Conservation (phyloP, 2,329 filamentous ascomycete species). For the Phyllosticta paracitricarpa region DNA sequence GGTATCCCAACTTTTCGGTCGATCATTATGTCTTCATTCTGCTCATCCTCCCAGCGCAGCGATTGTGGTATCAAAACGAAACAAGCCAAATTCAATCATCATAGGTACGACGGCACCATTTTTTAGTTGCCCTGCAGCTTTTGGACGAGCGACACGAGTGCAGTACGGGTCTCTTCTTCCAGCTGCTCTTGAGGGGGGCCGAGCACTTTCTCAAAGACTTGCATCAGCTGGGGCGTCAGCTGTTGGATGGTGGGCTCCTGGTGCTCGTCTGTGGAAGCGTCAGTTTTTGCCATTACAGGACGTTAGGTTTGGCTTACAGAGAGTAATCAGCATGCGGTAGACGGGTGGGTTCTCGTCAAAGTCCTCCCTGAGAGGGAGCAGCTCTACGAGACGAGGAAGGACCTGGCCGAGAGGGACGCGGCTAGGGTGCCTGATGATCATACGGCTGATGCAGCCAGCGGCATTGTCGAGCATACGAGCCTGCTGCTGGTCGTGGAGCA, state of each 20-base stretch:
- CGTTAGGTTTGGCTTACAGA: constrained; percentile 52
- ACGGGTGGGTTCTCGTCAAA: constrained; percentile 95
- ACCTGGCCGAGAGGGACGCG: constrained; percentile 71
- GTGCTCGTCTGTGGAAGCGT: neutral
- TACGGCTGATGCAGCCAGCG: constrained; percentile 78
- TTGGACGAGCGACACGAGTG: constrained; percentile 55
- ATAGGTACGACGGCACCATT: neutral
- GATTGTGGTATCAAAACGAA: constrained; percentile 11
- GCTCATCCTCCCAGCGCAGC: constrained; percentile 1
- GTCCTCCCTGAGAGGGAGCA: constrained; percentile 83
- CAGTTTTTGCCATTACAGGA: neutral
- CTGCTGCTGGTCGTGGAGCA: constrained; percentile 67
- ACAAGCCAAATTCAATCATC: constrained; percentile 4
- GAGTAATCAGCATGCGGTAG: constrained; percentile 77
- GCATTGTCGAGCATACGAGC: constrained; percentile 87
- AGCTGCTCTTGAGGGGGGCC: constrained; percentile 65
- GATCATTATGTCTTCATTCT: constrained; percentile 5
- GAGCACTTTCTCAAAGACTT: constrained; percentile 64
- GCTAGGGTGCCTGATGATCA: constrained; percentile 85
- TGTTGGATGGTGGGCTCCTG: constrained; percentile 53
- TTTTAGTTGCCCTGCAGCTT: constrained; percentile 32
- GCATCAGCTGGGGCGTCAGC: constrained; percentile 59
- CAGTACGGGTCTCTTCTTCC: constrained; percentile 56
- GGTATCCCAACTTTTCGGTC: neutral
- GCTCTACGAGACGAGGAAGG: constrained; percentile 65